Conservation (phyloP, 768 basidiomycete genomes). For the Mycena polygramma region DNA sequence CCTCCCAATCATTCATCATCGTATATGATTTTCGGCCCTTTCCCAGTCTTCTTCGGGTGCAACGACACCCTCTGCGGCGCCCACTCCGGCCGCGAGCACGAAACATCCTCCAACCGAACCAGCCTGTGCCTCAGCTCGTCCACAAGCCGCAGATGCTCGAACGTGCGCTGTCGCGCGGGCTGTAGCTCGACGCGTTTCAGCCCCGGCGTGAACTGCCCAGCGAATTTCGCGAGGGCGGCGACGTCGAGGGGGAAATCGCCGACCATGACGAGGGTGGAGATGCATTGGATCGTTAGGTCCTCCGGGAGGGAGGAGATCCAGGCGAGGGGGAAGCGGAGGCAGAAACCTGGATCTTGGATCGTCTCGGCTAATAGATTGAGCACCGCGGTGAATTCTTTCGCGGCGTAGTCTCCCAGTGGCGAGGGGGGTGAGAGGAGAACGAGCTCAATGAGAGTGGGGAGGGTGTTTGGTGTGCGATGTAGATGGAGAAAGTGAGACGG, state of each 20-base stretch:
- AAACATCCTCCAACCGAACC: too few species aligned
- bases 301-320: too few species aligned
- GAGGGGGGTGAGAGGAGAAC: slow-evolving; percentile 1
- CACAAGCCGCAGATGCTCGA: background rate
- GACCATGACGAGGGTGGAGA: background rate
- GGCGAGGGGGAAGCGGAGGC: slow-evolving; percentile 3
- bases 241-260: background rate
- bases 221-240: background rate
- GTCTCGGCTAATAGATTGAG: background rate
- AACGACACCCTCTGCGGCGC: too few species aligned
- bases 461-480: background rate
- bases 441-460: slow-evolving; percentile 3
- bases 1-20: too few species aligned
- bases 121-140: too few species aligned
- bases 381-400: background rate
- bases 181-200: slow-evolving; percentile 6
- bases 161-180: background rate
- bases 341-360: background rate
- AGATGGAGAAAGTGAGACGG: slow-evolving; percentile 23
- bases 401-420: too few species aligned
- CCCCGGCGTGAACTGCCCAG: background rate
- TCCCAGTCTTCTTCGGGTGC: too few species aligned
- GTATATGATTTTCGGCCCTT: too few species aligned
- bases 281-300: slow-evolving; percentile 1
- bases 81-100: too few species aligned